Conservation (phyloP, 2,329 filamentous ascomycete species). For the Cladosporium colombiae region DNA sequence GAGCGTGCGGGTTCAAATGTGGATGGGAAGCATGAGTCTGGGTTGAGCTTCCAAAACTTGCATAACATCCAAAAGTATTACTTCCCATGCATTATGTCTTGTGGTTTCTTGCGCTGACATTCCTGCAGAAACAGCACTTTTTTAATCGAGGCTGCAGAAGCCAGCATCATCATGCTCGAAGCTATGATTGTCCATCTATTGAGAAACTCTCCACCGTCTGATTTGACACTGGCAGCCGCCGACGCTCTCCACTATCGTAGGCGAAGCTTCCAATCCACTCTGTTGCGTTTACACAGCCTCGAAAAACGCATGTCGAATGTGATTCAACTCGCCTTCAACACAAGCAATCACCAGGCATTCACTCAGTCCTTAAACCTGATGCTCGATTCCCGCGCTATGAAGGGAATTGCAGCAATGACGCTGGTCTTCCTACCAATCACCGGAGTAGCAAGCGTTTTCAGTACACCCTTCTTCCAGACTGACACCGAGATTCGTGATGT, state of each 20-base stretch:
- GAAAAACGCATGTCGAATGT: slow-evolving; percentile 43
- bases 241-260: slow-evolving; percentile 34
- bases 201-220: slow-evolving; percentile 18
- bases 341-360: too few relatives aligned
- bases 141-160: slow-evolving; percentile 40
- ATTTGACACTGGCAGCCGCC: slow-evolving; percentile 16
- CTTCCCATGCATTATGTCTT: not conserved
- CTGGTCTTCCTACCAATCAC: too few relatives aligned
- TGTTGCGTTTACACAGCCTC: slow-evolving; percentile 38
- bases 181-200: slow-evolving; percentile 24
- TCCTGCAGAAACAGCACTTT: slow-evolving; percentile 36
- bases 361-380: too few relatives aligned
- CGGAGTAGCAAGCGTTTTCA: too few relatives aligned
- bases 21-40: not conserved
- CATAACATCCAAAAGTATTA: slow-evolving; percentile 41
- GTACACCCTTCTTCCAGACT: too few relatives aligned
- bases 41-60: slow-evolving; percentile 22
- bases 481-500: too few relatives aligned
- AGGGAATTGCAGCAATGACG: too few relatives aligned
- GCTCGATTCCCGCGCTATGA: too few relatives aligned
- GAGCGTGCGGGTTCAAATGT: slow-evolving; percentile 23
- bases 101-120: not conserved
- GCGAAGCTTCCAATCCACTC: slow-evolving; percentile 38
- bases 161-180: slow-evolving; percentile 33
- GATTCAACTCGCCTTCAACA: slow-evolving; percentile 33